These are phyloP conservation scores for Collybiopsis confluens DNA, from an alignment of 768 basidiomycete species.

Conservation along the genomic window DNA sequence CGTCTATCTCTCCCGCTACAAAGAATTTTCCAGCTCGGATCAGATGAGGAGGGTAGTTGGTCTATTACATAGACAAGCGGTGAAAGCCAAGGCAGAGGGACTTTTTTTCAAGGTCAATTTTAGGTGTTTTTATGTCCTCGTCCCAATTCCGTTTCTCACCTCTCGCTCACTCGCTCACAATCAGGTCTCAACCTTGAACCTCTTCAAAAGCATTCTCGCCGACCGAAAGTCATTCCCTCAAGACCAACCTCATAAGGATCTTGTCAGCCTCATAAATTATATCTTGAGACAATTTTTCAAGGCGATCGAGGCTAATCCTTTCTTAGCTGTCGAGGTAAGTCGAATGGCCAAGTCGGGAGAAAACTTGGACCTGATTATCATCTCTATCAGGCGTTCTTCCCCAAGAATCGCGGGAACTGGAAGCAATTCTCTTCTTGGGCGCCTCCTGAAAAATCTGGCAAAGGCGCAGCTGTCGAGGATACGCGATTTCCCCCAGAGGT, in stretches of 20 bases:
- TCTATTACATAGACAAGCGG: slow-evolving; percentile 86
- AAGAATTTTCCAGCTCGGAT: slow-evolving; percentile 74
- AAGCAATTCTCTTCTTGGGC: slow-evolving; percentile 80
- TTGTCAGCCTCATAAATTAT: slow-evolving; percentile 79
- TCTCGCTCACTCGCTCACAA: background rate
- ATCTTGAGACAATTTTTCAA: slow-evolving; percentile 95
- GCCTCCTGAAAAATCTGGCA: slow-evolving; percentile 34
- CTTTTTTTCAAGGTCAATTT: slow-evolving; percentile 88
- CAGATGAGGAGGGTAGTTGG: slow-evolving; percentile 88
- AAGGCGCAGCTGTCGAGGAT: slow-evolving; percentile 36
- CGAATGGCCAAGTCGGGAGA: too few relatives aligned
- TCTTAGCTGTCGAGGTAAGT: slow-evolving; percentile 84
- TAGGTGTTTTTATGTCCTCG: background rate
- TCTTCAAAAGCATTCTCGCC: slow-evolving; percentile 85
- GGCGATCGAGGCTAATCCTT: slow-evolving; percentile 73
- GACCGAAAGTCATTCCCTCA: slow-evolving; percentile 77
- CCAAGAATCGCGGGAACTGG: slow-evolving; percentile 84
- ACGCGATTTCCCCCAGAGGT: slow-evolving; percentile 60
- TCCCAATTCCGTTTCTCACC: too few relatives aligned
- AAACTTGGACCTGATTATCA: too few relatives aligned
- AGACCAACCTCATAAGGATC: slow-evolving; percentile 77
- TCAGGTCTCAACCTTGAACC: slow-evolving; percentile 83
- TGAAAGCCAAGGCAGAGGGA: slow-evolving; percentile 89
- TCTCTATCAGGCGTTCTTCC: slow-evolving; percentile 70
- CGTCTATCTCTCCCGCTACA: slow-evolving; percentile 77